Conservation (phyloP, 2,329 filamentous ascomycete genomes). For the Cytospora paraplurivora region DNA sequence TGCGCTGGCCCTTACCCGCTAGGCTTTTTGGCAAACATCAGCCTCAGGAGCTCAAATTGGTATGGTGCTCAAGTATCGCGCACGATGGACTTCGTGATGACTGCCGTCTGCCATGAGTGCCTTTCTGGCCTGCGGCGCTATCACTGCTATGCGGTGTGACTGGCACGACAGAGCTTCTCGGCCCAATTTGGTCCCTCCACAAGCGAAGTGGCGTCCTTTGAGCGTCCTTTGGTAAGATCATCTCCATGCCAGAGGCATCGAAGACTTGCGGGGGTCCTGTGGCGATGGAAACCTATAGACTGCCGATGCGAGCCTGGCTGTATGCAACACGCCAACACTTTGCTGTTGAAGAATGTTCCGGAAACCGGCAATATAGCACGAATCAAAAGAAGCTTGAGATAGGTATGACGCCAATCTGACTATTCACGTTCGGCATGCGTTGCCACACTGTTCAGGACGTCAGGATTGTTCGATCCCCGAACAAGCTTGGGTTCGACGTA, state of each 20-base stretch:
- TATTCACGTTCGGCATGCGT: background rate
- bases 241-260: background rate
- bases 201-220: slow-evolving; percentile 27
- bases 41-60: slow-evolving; percentile 4
- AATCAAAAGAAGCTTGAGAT: background rate
- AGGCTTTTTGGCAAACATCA: background rate
- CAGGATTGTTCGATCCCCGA: background rate
- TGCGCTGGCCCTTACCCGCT: too few relatives aligned
- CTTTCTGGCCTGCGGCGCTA: background rate
- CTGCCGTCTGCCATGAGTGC: slow-evolving; percentile 13
- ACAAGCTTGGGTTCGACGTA: background rate
- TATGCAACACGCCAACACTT: background rate
- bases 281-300: background rate
- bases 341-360: background rate
- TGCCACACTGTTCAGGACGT: background rate
- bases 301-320: background rate
- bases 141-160: slow-evolving; percentile 17
- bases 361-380: background rate
- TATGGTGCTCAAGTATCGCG: background rate
- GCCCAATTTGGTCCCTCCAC: slow-evolving; percentile 18
- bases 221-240: background rate
- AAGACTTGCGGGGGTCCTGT: background rate
- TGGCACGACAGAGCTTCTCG: slow-evolving; percentile 14
- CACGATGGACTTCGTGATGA: background rate
- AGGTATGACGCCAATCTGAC: background rate